These are phyloP conservation scores for Trichoderma arundinaceum DNA, from an alignment of 2,329 filamentous ascomycete genomes.

Conservation along the genomic window DNA sequence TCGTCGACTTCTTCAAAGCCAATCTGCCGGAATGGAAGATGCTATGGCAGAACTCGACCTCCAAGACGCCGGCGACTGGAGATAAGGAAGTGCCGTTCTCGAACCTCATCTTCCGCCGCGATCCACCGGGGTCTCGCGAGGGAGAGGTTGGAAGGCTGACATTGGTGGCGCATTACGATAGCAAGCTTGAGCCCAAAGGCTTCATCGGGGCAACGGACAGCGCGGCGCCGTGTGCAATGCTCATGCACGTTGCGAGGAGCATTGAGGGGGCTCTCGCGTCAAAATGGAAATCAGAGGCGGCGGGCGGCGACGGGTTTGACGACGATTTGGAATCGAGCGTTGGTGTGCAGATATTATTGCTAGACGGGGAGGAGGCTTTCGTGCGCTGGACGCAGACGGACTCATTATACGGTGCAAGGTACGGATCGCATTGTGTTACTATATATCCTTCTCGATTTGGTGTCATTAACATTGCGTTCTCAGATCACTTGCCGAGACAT, in stretches of 20 bases:
- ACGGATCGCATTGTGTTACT: conserved; percentile 36
- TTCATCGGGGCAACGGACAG: conserved; percentile 96
- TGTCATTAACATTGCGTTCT: background rate
- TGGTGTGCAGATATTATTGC: conserved; percentile 85
- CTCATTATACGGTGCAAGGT: conserved; percentile 87
- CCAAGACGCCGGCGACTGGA: conserved; percentile 77
- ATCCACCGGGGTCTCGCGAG: conserved; percentile 78
- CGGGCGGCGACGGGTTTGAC: conserved; percentile 56
- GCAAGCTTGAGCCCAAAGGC: conserved; percentile 76
- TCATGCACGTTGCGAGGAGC: conserved; percentile 82
- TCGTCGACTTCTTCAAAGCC: conserved; percentile 78
- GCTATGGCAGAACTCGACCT: conserved; percentile 87
- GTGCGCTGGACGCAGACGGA: conserved; percentile 77
- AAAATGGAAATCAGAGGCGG: conserved; percentile 79
- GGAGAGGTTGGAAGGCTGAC: conserved; percentile 83
- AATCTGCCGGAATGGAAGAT: conserved; percentile 80
- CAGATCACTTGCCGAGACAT: conserved; percentile 76
- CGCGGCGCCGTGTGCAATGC: conserved; percentile 90
- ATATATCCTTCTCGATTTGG: background rate
- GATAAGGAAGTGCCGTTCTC: conserved; percentile 76
- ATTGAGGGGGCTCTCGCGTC: conserved; percentile 79
- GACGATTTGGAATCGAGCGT: conserved; percentile 71
- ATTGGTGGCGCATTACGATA: conserved; percentile 93
- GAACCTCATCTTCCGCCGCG: conserved; percentile 84
- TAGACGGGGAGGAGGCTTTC: conserved; percentile 97